Conservation (phyloP, 495 filamentous ascomycete species). For the Xylona heveae region DNA sequence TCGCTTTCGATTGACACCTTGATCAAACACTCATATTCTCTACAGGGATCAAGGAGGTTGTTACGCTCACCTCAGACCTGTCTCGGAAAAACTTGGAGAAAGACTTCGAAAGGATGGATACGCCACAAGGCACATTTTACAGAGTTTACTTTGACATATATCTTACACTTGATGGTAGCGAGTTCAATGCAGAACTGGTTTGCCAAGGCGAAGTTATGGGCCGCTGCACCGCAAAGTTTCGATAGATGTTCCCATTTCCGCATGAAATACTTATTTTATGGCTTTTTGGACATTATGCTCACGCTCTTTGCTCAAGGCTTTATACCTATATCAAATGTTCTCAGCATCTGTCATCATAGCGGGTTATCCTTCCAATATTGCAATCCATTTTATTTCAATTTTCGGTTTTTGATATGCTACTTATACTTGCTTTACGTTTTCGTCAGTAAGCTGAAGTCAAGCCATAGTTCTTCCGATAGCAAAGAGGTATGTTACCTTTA, state of each 20-base stretch:
- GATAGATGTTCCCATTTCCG: slow-evolving; percentile 14
- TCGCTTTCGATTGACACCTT: neutral
- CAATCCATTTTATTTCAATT: too few relatives aligned
- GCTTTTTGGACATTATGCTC: too few relatives aligned
- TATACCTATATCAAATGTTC: too few relatives aligned
- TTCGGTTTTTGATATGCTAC: too few relatives aligned
- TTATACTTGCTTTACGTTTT: too few relatives aligned
- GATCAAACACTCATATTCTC: neutral
- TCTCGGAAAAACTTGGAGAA: slow-evolving; percentile 97
- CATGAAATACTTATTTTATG: too few relatives aligned
- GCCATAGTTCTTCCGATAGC: too few relatives aligned
- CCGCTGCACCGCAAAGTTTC: slow-evolving; percentile 74
- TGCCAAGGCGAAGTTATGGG: slow-evolving; percentile 99
- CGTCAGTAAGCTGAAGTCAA: too few relatives aligned
- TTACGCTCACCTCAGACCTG: slow-evolving; percentile 89
- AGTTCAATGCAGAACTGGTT: slow-evolving; percentile 95
- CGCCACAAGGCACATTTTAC: slow-evolving; percentile 95
- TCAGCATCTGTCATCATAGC: too few relatives aligned
- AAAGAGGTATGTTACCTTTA: too few relatives aligned
- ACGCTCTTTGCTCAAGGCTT: too few relatives aligned
- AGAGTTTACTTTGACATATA: slow-evolving; percentile 66
- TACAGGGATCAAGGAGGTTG: slow-evolving; percentile 94
- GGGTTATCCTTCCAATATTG: too few relatives aligned
- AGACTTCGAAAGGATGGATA: slow-evolving; percentile 99
- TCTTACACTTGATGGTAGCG: slow-evolving; percentile 86